A percentile compares a stretch with the other conserved stretches of the same genome.
phyloP scores from a whole-genome alignment of 768 basidiomycete species.

The Leccinum barrowsii region DNA sequence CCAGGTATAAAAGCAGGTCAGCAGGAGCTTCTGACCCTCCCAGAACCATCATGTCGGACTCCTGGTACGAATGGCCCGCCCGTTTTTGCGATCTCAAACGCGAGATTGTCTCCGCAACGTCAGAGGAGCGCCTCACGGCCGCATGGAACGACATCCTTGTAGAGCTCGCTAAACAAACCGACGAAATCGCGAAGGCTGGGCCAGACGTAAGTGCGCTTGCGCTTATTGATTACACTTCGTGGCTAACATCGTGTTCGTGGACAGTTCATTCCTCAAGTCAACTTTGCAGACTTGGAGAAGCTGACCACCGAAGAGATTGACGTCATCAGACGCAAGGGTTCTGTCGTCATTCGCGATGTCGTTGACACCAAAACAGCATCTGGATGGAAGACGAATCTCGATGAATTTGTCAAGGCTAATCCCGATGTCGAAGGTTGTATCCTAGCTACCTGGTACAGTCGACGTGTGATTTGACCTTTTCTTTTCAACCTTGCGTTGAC shows the following conservation, averaged over 20 bases:
- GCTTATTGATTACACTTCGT: not conserved
- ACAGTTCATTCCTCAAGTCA: constrained; percentile 61
- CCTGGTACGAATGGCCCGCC: constrained; percentile 18
- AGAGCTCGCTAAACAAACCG: constrained; percentile 46
- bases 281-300: constrained; percentile 49
- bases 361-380: constrained; percentile 54
- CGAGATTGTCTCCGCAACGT: constrained; percentile 49
- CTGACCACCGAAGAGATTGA: constrained; percentile 45
- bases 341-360: constrained; percentile 58
- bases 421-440: constrained; percentile 49
- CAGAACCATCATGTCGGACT: constrained; percentile 12
- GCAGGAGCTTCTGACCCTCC: not conserved
- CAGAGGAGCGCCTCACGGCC: constrained; percentile 43
- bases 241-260: not conserved
- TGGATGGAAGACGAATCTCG: constrained; percentile 54
- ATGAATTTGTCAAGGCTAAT: constrained; percentile 55
- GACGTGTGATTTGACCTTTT: not conserved
- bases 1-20: constrained; percentile 13
- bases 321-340: constrained; percentile 51
- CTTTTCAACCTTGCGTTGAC: not conserved
- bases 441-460: not conserved
- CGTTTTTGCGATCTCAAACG: constrained; percentile 58
- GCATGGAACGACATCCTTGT: constrained; percentile 58
- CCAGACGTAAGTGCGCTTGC: constrained; percentile 39
- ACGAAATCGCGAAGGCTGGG: constrained; percentile 44